Evolutionary conservation across 1,284 basidiomycete genomes (phyloP), one percentile per base, ranked within the genome.

Genomic region (Coniferiporia sulphurascens): DNA sequence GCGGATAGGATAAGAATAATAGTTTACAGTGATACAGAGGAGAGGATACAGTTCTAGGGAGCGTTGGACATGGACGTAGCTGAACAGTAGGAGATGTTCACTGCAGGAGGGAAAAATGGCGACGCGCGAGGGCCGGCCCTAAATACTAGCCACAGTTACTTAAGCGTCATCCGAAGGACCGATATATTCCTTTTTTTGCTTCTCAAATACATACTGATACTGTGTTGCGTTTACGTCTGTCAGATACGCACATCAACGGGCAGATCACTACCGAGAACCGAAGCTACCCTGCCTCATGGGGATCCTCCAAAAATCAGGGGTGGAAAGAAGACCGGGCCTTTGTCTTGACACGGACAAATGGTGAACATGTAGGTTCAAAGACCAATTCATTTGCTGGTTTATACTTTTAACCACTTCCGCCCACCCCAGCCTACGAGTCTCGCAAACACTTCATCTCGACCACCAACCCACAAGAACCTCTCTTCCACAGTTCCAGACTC

Each of bases 381-480:
- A n/a, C n/a, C n/a, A n/a, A n/a, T n/a, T n/a, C 34, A 41, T 4
- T 19, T 17, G 34, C 21, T 44, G 21, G 6, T 17, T 56, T 46
- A 67, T 8, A 65, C 60, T 13, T 65, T 60, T 10, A 63, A 56
- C 66, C 65, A 68, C 41, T 58, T 51, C 12, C 69, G 68, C 2
- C 74, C 74, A 21, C 73, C 73, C 64, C 73, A 72, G 13, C 82
- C 82, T n/a, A 86, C 74, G n/a, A 88, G 75, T 55, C 83, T 73
- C 44, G 83, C 83, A 68, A 88, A 88, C 15, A 87, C 68, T 55
- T 87, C 85, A 68, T 87, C 84, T 9, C 85, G 78, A 8, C 73
- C 76, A 22, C 78, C 80, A 48, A 87, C 77, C 80, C 83, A 85
- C 21, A 72, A 63, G 67, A 88, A 87, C 64, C 73, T 80, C 58